A percentile compares a stretch with the other conserved stretches of the same genome.
These are phyloP conservation scores for Arxiozyma bovina DNA, from an alignment of 1,139 yeast species.

Conservation along the genomic window DNA sequence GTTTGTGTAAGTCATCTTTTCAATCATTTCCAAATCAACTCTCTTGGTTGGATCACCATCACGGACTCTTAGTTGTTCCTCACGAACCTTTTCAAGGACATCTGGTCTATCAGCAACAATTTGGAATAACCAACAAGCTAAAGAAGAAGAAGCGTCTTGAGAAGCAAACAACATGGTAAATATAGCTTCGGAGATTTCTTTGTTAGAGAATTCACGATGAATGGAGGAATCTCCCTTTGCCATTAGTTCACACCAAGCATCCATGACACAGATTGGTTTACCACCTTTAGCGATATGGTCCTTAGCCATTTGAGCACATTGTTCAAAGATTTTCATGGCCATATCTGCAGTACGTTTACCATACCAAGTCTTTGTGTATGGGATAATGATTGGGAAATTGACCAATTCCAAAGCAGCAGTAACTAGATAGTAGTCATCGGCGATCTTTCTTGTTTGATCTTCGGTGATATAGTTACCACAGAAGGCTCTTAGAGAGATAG, in stretches of 20 bases:
- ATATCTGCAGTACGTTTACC: constrained; percentile 89
- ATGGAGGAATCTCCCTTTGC: constrained; percentile 57
- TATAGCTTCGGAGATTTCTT: constrained; percentile 89
- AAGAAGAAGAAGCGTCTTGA: constrained; percentile 96
- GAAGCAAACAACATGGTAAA: constrained; percentile 95
- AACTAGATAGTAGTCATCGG: constrained; percentile 83
- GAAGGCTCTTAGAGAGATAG: constrained; percentile 82
- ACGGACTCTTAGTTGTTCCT: constrained; percentile 82
- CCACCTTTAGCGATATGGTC: constrained; percentile 71
- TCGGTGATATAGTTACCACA: constrained; percentile 93
- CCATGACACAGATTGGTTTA: constrained; percentile 80
- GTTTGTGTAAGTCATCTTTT: constrained; percentile 76
- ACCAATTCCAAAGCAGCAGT: constrained; percentile 96
- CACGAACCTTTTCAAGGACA: constrained; percentile 70
- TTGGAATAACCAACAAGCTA: constrained; percentile 98
- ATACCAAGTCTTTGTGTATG: constrained; percentile 96
- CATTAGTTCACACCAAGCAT: constrained; percentile 88
- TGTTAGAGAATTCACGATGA: constrained; percentile 78
- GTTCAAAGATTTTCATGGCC: constrained; percentile 84
- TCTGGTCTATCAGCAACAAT: constrained; percentile 93
- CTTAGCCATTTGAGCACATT: constrained; percentile 82
- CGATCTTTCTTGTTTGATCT: constrained; percentile 74
- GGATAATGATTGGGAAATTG: constrained; percentile 91
- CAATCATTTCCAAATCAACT: constrained; percentile 64
- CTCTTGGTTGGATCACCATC: constrained; percentile 58